Evolutionary conservation across 441 rosid species (phyloP).

Genomic region (Melastoma candidum): DNA sequence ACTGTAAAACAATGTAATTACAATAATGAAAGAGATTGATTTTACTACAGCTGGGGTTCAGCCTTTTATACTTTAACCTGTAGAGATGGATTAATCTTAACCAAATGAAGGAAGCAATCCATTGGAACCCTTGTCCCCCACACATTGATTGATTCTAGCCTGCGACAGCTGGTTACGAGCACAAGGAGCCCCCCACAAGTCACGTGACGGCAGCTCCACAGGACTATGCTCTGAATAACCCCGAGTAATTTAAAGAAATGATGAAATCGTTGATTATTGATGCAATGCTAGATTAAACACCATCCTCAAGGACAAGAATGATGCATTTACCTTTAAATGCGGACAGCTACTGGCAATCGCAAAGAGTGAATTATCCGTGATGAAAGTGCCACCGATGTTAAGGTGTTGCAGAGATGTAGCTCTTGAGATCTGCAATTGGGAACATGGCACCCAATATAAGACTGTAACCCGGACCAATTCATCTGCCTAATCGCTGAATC

Average conservation of each 20-base stretch:
- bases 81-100: conserved; percentile 62
- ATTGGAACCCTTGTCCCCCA: conserved; percentile 82
- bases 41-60: background rate
- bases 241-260: background rate
- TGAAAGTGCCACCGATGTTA: conserved; percentile 79
- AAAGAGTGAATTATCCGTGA: conserved; percentile 66
- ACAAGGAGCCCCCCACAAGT: conserved; percentile 53
- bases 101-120: conserved; percentile 52
- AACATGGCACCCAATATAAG: background rate
- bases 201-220: conserved; percentile 92
- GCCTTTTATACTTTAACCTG: conserved; percentile 42
- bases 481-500: background rate
- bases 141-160: conserved; percentile 60
- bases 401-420: conserved; percentile 66
- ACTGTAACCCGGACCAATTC: background rate
- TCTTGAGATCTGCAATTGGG: conserved; percentile 41
- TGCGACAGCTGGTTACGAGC: conserved; percentile 60
- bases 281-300: background rate
- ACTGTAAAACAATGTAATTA: too few species aligned
- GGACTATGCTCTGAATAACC: conserved; percentile 40
- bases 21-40: too few species aligned
- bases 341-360: conserved; percentile 73
- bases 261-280: background rate
- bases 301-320: background rate
- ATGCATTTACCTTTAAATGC: conserved; percentile 43